phyloP scores from a whole-genome alignment of 805 yeast species.

The Cyberlindnera suaveolens region DNA sequence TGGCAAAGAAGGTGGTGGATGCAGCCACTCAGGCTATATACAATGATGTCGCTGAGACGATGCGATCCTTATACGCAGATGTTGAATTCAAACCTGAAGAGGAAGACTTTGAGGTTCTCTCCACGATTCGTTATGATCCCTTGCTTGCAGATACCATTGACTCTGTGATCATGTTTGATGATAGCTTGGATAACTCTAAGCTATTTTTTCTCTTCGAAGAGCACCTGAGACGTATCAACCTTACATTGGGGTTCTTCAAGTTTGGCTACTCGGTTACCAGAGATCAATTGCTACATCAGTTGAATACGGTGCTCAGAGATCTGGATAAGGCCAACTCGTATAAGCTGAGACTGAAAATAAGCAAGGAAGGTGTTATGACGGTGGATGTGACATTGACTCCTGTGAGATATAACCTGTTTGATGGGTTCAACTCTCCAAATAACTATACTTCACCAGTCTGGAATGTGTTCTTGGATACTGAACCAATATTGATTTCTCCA shows the following conservation, averaged over 20 bases:
- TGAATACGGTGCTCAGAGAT: constrained; percentile 31
- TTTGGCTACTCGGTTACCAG: constrained; percentile 39
- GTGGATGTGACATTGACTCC: constrained; percentile 31
- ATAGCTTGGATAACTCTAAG: constrained; percentile 10
- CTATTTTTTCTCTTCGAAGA: constrained; percentile 56
- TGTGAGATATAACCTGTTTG: constrained; percentile 25
- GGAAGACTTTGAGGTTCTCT: constrained; percentile 47
- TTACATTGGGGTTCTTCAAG: constrained; percentile 48
- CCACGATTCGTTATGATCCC: constrained; percentile 78
- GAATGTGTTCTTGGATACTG: constrained; percentile 57
- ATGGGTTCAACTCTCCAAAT: constrained; percentile 23
- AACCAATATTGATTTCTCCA: constrained; percentile 51
- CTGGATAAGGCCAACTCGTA: constrained; percentile 30
- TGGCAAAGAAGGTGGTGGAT: constrained; percentile 2
- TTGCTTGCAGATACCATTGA: constrained; percentile 25
- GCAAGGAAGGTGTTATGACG: constrained; percentile 29
- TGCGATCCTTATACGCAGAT: constrained; percentile 4
- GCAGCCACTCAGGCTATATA: constrained; percentile 5
- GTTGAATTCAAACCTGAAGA: constrained; percentile 9
- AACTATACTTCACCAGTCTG: constrained; percentile 32
- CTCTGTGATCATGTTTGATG: constrained; percentile 9
- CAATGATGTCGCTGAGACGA: constrained; percentile 2
- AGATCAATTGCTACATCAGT: constrained; percentile 33
- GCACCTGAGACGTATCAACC: constrained; percentile 56
- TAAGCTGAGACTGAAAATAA: constrained; percentile 42